Evolutionary conservation across 2,329 filamentous ascomycete species (phyloP).

Genomic region (Aspergillus chevalieri): DNA sequence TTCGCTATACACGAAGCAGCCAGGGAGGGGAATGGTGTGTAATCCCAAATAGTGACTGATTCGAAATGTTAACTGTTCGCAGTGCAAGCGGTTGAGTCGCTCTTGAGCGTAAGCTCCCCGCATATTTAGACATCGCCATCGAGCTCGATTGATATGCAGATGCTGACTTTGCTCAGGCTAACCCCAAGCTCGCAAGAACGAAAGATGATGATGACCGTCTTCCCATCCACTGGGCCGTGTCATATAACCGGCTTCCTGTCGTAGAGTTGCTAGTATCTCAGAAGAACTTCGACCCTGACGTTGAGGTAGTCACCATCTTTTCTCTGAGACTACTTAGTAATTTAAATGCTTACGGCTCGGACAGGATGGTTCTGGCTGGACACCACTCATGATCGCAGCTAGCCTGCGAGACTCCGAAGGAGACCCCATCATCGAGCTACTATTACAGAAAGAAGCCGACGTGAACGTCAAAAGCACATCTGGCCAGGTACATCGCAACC

Average conservation of each 20-base stretch:
- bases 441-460: constrained; percentile 44
- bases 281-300: constrained; percentile 76
- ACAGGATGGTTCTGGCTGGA: constrained; percentile 46
- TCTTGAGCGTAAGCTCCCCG: constrained; percentile 55
- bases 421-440: constrained; percentile 39
- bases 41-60: not conserved
- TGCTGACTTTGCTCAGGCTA: constrained; percentile 53
- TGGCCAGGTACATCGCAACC: constrained; percentile 32
- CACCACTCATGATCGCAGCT: constrained; percentile 46
- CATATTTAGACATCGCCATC: constrained; percentile 10
- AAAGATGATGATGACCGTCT: constrained; percentile 82
- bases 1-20: constrained; percentile 84
- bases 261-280: constrained; percentile 64
- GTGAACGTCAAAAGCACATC: constrained; percentile 38
- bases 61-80: constrained; percentile 16
- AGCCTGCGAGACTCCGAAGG: constrained; percentile 43
- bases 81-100: constrained; percentile 68
- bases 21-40: constrained; percentile 73
- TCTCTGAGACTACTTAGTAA: not conserved
- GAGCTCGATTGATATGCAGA: constrained; percentile 1
- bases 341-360: not conserved
- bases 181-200: constrained; percentile 68
- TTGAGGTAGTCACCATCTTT: constrained; percentile 50
- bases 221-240: constrained; percentile 89
- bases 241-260: constrained; percentile 72